Conservation (phyloP, 176 grass and related monocot genomes). For the Bothriochloa decipiens region DNA sequence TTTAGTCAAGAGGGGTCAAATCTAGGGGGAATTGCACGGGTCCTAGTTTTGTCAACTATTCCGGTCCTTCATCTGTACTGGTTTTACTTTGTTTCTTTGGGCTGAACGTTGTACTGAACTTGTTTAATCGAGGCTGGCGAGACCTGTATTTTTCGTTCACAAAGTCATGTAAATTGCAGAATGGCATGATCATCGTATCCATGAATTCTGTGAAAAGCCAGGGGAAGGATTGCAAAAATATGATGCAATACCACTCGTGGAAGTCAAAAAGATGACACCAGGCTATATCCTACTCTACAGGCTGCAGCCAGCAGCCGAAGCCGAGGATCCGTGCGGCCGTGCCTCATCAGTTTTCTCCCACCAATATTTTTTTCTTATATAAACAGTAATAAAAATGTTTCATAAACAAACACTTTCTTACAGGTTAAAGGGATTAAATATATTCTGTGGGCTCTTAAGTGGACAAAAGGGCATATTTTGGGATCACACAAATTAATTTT, state of each 20-base stretch:
- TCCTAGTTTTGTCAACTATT: not conserved
- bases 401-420: not conserved
- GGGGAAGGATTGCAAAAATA: not conserved
- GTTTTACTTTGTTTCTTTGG: not conserved
- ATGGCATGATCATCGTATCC: not conserved
- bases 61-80: not conserved
- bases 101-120: too few species aligned
- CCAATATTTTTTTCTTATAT: not conserved
- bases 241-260: not conserved
- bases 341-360: not conserved
- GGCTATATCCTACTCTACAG: not conserved
- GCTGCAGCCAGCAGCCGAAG: not conserved
- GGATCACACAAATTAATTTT: not conserved
- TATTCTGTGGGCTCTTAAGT: not conserved
- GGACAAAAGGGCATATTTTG: not conserved
- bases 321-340: not conserved
- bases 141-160: not conserved
- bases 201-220: not conserved
- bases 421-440: not conserved
- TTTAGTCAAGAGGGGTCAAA: not conserved
- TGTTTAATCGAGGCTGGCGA: not conserved
- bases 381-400: not conserved
- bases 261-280: slow-evolving; percentile 28
- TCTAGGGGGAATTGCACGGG: not conserved
- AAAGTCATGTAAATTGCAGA: not conserved